Evolutionary conservation across 2,329 filamentous ascomycete genomes (phyloP), one percentile per base, ranked within the genome.

Genomic region (Nectriaceae sp.): DNA sequence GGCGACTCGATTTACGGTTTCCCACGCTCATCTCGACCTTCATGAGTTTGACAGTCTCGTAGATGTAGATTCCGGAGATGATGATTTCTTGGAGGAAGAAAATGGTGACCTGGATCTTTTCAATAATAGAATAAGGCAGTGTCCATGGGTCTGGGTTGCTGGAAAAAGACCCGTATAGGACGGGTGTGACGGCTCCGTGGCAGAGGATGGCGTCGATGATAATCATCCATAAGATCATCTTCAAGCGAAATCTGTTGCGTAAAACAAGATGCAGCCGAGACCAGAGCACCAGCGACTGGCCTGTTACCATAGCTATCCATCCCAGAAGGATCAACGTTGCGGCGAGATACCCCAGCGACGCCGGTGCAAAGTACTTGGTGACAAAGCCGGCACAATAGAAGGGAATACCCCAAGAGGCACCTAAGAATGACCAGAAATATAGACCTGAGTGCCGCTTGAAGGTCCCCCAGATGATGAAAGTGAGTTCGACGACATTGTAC

Each of bases 221-320:
- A 49, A 87, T 85, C 75, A 86, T 82, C 44, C 61, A 71, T 1
- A 84, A 68, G 0, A 82, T 75, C 11, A 71, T 68, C 4, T 71
- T 73, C 0, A 85, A 68, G 3, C 76, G 63, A 2, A 65, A 64
- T 5, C 73, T 44, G 69, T 81, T 78, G 15, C 74, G 75, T 3
- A 82, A 67, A 11, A 87, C 73, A 2, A 87, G 70, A 59, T 85
- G 81, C 1, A 87, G 72, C 5, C 83, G 75, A 1, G 82, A 85
- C 69, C 82, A 87, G 2, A 87, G 69, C 2, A 87, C 83, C 11
- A 85, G 57, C 0, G 77, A 77, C 61, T 85, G 80, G 1, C 83
- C 83, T 2, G 81, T 83, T 0, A 86, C 76, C 79, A 85, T 84
- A 2, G 55, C 56, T 10, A 64, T 49, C 67, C 67, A 70, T 11